Base-by-base conservation (phyloP, 495 filamentous ascomycete species). In the Thermochaetoides thermophila region DNA sequence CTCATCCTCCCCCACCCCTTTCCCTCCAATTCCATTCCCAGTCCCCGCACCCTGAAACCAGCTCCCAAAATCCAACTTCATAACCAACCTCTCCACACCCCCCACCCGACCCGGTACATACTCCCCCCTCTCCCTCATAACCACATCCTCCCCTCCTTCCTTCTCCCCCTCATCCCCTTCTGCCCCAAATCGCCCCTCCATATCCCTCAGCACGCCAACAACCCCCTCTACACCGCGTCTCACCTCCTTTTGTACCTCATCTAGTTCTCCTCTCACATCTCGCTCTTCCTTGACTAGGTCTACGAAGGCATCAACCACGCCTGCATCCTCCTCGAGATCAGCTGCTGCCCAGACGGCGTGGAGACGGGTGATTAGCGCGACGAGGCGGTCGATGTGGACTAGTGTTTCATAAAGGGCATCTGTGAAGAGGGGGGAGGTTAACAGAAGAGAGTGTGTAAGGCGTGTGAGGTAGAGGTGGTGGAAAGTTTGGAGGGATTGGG, bases 251-350 rank as follows among this genome's bases (percentile, higher is more conserved):
- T 72, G 57, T 6, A 70, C 59, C 12, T 56, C 56, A 13, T 59
- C 49, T 16, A 93, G 54, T 35, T 76, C 68, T 12, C 58, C 52
- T 44, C 64, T 63, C 5, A 81, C 64, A 35, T 78, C 70, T 9
- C 51, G 48, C 43, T 84, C 80, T 51, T 89, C 83, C 19, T 64
- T 59, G 6, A 55, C 66, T 24, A 79, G 74, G 46, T 86, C 75
- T 5, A 71, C 67, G 46, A 80, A 67, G 2, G 71, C 71, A 43
- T 86, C 79, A 3, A 81, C 72, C 7, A 84, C 78, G 12, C 78
- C 81, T 43, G 80, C 78, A 44, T 87, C 82, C 7, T 66, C 63
- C 45, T 86, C 81, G 5, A 86, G 63, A 49, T 89, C 81, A 35
- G 78, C 66, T 7, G 78, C 73, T 12, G 68, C 63, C 57, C 83